Percentiles rank a stretch among this genome's conserved stretches.
Conservation (phyloP, 352 stramenopile species). For the Phytophthora pistaciae region DNA sequence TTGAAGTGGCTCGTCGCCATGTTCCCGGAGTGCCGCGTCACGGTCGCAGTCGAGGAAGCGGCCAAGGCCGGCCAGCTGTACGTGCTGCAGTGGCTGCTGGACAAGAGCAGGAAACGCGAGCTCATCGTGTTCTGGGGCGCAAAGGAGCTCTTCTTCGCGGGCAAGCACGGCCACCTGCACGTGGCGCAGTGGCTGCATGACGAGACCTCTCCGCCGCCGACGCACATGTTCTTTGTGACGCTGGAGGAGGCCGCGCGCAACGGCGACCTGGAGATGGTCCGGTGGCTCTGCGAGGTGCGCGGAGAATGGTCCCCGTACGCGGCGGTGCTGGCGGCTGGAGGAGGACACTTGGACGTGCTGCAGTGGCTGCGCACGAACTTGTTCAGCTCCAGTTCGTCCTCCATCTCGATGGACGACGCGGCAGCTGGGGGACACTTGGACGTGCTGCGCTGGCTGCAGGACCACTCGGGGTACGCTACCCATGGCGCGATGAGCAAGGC, state of each 20-base stretch:
- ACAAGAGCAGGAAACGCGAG: constrained; percentile 14
- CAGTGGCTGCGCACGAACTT: constrained; percentile 43
- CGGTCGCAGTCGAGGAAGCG: constrained; percentile 37
- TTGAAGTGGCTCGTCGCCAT: constrained; percentile 33
- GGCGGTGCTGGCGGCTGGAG: constrained; percentile 34
- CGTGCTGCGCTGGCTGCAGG: constrained; percentile 38
- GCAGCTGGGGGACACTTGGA: constrained; percentile 34
- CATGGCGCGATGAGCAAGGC: constrained; percentile 65
- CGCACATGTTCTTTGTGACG: constrained; percentile 54
- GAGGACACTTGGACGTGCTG: constrained; percentile 43
- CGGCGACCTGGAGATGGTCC: constrained; percentile 38
- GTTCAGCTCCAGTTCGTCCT: constrained; percentile 42
- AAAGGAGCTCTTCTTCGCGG: constrained; percentile 45
- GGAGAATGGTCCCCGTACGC: constrained; percentile 45
- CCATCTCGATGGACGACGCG: constrained; percentile 42
- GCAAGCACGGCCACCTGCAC: constrained; percentile 38
- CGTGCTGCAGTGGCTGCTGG: constrained; percentile 36
- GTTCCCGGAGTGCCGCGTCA: constrained; percentile 37
- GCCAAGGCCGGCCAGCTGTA: constrained; percentile 38
- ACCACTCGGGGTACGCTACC: constrained; percentile 40
- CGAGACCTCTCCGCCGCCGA: constrained; percentile 38
- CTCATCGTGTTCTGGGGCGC: constrained; percentile 42
- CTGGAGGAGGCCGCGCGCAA: constrained; percentile 41
- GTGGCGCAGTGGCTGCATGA: constrained; percentile 46
- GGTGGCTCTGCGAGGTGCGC: constrained; percentile 42